Conservation (phyloP, 768 basidiomycete species). For the Lyophyllum atratum region DNA sequence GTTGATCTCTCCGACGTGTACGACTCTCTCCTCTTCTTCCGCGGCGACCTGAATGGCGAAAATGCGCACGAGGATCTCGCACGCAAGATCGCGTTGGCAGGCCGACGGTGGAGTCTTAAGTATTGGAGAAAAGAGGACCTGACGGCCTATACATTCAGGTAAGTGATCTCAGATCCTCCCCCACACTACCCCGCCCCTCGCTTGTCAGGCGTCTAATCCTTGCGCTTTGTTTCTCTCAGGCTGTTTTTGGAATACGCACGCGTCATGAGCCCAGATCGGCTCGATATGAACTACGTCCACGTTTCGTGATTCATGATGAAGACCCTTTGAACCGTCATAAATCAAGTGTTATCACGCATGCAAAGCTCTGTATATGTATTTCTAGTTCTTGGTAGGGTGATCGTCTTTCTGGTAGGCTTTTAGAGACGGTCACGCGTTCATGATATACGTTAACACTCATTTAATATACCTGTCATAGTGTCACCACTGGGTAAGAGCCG, state of each 20-base stretch:
- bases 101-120: slow-evolving; percentile 54
- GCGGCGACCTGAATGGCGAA: slow-evolving; percentile 53
- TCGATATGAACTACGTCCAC: slow-evolving; percentile 36
- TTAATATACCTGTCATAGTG: background rate
- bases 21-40: slow-evolving; percentile 74
- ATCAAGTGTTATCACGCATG: background rate
- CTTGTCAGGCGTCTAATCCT: background rate
- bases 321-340: background rate
- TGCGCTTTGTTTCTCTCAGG: slow-evolving; percentile 25
- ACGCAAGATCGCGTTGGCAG: slow-evolving; percentile 53
- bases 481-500: background rate
- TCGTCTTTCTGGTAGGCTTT: background rate
- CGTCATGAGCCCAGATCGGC: slow-evolving; percentile 48
- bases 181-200: background rate
- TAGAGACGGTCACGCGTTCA: background rate
- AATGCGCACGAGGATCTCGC: slow-evolving; percentile 62
- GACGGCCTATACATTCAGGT: slow-evolving; percentile 61
- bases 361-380: background rate
- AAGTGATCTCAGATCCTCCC: background rate
- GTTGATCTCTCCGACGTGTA: slow-evolving; percentile 64
- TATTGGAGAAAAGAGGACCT: slow-evolving; percentile 67
- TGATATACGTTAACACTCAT: background rate
- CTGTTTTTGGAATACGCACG: slow-evolving; percentile 57
- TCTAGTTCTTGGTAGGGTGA: background rate
- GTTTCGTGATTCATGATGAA: background rate